These are phyloP conservation scores for Blastocystis sp. DNA, from an alignment of 352 stramenopile species.

Conservation along the genomic window DNA sequence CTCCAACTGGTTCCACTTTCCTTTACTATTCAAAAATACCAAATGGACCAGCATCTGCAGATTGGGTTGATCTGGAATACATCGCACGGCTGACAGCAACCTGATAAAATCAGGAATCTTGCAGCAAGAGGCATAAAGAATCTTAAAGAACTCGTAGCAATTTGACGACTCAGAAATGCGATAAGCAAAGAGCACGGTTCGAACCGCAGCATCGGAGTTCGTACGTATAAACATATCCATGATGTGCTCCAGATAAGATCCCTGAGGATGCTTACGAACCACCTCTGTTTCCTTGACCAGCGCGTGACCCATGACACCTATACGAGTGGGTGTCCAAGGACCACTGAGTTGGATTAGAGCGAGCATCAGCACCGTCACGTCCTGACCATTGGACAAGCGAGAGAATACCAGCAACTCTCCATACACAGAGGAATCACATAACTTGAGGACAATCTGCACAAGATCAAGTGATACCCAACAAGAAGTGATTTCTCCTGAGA, in stretches of 20 bases:
- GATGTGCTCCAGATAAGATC: background rate
- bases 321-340: background rate
- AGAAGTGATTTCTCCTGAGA: background rate
- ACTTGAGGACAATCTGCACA: background rate
- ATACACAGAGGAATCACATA: background rate
- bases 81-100: background rate
- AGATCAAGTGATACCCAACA: conserved; percentile 43
- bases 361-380: conserved; percentile 31
- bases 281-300: conserved; percentile 5
- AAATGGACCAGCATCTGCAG: conserved; percentile 18
- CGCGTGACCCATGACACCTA: background rate
- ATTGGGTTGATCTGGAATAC: background rate
- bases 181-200: background rate
- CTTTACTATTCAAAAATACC: background rate
- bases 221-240: background rate
- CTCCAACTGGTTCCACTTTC: background rate
- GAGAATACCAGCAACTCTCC: background rate
- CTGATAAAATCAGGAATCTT: background rate
- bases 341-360: conserved; percentile 18
- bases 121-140: conserved; percentile 5
- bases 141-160: background rate
- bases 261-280: background rate
- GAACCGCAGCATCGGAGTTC: background rate
- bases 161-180: background rate
- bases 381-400: background rate